phyloP scores from a whole-genome alignment of 495 filamentous ascomycete species.

The Aspergillus diversus region DNA sequence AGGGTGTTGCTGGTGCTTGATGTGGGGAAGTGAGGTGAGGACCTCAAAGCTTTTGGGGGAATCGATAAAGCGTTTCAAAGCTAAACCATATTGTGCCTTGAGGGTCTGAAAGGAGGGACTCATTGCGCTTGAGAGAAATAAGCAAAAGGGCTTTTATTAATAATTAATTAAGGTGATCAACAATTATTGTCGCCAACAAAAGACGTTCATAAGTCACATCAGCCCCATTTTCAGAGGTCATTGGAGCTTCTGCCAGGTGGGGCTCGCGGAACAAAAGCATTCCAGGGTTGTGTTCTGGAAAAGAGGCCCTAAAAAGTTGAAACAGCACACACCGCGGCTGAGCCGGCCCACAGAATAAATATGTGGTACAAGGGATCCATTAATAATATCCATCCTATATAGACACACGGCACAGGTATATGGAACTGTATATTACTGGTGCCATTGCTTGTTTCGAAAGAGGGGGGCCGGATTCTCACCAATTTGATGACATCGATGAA shows the following conservation, averaged over 20 bases:
- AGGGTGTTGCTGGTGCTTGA: slow-evolving; percentile 28
- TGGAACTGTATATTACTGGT: slow-evolving; percentile 3
- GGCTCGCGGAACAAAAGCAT: not conserved
- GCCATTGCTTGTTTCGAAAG: not conserved
- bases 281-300: not conserved
- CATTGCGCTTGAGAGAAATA: slow-evolving; percentile 17
- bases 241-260: not conserved
- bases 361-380: not conserved
- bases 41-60: slow-evolving; percentile 62
- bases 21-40: slow-evolving; percentile 55
- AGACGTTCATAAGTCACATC: no score
- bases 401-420: not conserved
- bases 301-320: not conserved
- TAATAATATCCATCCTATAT: not conserved
- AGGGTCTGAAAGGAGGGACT: slow-evolving; percentile 44
- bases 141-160: slow-evolving; percentile 3
- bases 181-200: not conserved
- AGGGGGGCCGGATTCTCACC: not conserved
- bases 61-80: slow-evolving; percentile 60
- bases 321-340: not conserved
- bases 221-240: not conserved
- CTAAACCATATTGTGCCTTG: slow-evolving; percentile 39
- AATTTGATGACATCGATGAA: not conserved
- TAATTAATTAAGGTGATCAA: not conserved
- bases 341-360: not conserved